These are phyloP conservation scores for Ceratocystis papillata DNA, from an alignment of 2,329 filamentous ascomycete species.

Conservation along the genomic window DNA sequence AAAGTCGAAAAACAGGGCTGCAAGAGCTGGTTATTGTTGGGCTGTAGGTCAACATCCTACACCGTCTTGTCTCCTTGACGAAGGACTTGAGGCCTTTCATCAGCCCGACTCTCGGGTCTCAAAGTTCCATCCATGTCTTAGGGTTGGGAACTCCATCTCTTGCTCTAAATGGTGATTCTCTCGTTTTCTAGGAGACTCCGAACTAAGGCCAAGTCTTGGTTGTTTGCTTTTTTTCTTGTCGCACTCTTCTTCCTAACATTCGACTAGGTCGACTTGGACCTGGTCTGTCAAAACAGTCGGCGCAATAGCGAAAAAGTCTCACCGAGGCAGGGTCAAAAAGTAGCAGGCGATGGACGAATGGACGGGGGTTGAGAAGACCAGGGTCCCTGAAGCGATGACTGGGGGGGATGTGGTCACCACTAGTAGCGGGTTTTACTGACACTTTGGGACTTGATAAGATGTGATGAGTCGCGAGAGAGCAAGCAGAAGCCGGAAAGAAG, in stretches of 20 bases:
- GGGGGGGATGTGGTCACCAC: no score
- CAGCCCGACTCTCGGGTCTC: no score
- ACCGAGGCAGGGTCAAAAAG: neutral
- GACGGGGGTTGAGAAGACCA: neutral
- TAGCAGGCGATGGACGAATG: neutral
- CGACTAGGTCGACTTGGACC: neutral
- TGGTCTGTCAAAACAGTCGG: neutral
- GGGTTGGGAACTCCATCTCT: neutral
- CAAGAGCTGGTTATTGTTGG: no score
- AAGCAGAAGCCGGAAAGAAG: no score
- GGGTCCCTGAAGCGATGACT: neutral
- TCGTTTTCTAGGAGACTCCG: neutral
- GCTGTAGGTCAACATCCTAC: no score
- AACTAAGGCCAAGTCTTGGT: neutral
- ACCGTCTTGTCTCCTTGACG: no score
- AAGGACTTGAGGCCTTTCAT: no score
- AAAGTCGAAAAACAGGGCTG: neutral
- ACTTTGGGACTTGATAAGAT: no score
- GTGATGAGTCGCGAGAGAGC: no score
- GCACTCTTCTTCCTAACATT: neutral
- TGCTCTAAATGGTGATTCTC: neutral
- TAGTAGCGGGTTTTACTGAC: no score
- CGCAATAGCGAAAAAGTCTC: slow-evolving; percentile 5
- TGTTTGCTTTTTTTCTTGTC: neutral
- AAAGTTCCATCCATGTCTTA: neutral